Evolutionary conservation across 1,284 basidiomycete species (phyloP).

Genomic region (Cryptococcus depauperatus): DNA sequence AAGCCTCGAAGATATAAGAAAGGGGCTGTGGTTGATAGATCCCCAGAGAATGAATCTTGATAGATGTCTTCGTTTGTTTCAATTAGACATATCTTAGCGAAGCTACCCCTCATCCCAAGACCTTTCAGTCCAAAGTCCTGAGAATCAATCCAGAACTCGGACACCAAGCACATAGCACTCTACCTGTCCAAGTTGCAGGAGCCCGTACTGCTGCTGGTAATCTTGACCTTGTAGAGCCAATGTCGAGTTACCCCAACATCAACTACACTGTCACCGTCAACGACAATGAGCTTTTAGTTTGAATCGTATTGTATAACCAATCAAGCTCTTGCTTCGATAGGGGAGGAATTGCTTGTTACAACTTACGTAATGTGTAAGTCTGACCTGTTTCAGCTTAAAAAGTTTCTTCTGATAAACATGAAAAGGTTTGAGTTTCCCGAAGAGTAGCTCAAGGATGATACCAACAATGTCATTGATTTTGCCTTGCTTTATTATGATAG

Average conservation of each 20-base stretch:
- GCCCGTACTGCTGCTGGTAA: slow-evolving; percentile 16
- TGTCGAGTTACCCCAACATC: slow-evolving; percentile 8
- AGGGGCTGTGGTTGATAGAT: no score
- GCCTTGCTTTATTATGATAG: slow-evolving; percentile 16
- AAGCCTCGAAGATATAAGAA: no score
- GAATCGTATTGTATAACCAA: slow-evolving; percentile 17
- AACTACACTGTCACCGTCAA: slow-evolving; percentile 13
- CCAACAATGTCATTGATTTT: slow-evolving; percentile 15
- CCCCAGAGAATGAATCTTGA: no score
- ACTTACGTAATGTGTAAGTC: slow-evolving; percentile 9
- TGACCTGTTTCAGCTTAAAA: background rate
- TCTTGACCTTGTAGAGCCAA: slow-evolving; percentile 13
- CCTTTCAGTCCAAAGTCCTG: no score
- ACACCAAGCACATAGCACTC: no score
- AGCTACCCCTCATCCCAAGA: no score
- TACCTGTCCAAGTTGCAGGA: no score
- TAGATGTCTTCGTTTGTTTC: no score
- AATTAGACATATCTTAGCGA: no score
- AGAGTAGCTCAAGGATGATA: slow-evolving; percentile 11
- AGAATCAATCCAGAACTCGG: no score
- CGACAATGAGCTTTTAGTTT: slow-evolving; percentile 9
- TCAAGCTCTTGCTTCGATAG: slow-evolving; percentile 15
- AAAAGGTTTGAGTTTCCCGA: slow-evolving; percentile 13
- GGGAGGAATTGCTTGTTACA: slow-evolving; percentile 18
- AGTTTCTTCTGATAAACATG: background rate